These are phyloP conservation scores for Hanseniaspora nectarophila DNA, from an alignment of 805 yeast genomes.

Conservation along the genomic window DNA sequence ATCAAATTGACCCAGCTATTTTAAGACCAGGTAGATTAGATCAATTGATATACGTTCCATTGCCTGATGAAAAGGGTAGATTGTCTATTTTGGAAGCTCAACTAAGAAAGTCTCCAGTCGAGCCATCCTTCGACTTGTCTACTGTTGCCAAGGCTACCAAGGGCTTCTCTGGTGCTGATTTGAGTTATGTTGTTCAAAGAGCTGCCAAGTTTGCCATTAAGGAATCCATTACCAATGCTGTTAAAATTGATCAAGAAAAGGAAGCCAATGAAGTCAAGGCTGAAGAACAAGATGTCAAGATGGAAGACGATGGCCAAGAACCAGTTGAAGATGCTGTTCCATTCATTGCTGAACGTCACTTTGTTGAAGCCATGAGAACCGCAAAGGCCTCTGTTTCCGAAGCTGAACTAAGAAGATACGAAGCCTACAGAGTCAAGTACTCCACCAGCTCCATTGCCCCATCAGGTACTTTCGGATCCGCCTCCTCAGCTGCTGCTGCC, in stretches of 20 bases:
- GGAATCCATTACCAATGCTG: slow-evolving; percentile 63
- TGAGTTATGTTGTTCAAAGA: slow-evolving; percentile 93
- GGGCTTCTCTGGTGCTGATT: slow-evolving; percentile 99
- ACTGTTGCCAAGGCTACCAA: slow-evolving; percentile 90
- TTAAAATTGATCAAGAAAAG: slow-evolving; percentile 20
- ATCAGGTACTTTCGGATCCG: slow-evolving; percentile 40
- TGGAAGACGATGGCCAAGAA: slow-evolving; percentile 35
- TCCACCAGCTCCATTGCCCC: slow-evolving; percentile 67
- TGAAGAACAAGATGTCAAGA: slow-evolving; percentile 42
- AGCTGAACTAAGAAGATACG: slow-evolving; percentile 95
- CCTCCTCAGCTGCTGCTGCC: slow-evolving; percentile 54
- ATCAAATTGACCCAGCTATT: slow-evolving; percentile 96
- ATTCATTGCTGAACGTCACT: slow-evolving; percentile 81
- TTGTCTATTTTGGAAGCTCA: slow-evolving; percentile 88
- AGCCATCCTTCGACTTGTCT: slow-evolving; percentile 81
- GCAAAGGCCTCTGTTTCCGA: slow-evolving; percentile 96
- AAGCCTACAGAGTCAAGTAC: slow-evolving; percentile 89
- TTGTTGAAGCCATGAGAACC: slow-evolving; percentile 99
- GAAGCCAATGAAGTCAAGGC: slow-evolving; percentile 29
- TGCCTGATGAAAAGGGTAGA: slow-evolving; percentile 93
- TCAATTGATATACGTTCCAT: slow-evolving; percentile 94
- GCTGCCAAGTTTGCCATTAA: slow-evolving; percentile 97
- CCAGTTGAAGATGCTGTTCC: slow-evolving; percentile 92
- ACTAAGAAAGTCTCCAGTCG: slow-evolving; percentile 95
- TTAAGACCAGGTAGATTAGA: slow-evolving; percentile 98